Conservation (phyloP, 257 asterid genomes). For the Galeopsis tetrahit region DNA sequence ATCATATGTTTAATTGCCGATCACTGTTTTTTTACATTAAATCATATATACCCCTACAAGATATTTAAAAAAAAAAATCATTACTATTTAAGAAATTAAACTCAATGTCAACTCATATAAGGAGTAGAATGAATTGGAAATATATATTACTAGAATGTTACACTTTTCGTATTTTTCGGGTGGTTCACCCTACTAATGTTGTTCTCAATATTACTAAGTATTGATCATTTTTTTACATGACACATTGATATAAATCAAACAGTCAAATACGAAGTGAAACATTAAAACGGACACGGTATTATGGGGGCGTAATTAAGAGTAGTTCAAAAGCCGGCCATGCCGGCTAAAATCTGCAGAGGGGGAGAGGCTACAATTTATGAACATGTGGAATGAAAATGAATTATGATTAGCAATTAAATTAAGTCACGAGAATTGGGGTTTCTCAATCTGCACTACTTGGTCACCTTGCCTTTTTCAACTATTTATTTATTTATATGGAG, state of each 20-base stretch:
- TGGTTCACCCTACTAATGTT: no score
- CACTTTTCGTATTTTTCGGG: no score
- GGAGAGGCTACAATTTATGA: conserved; percentile 4
- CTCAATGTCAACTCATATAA: background rate
- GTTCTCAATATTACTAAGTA: no score
- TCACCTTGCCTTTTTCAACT: conserved; percentile 26
- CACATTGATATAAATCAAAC: no score
- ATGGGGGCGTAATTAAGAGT: background rate
- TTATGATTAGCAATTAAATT: conserved; percentile 41
- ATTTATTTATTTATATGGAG: conserved; percentile 10
- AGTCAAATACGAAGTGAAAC: no score
- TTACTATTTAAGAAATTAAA: background rate
- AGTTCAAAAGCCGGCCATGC: conserved; percentile 52
- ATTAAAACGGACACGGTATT: no score
- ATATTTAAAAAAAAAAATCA: no score
- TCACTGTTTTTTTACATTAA: background rate
- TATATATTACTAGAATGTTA: no score
- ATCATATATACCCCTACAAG: background rate
- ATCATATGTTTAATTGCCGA: background rate
- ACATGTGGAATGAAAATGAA: conserved; percentile 39
- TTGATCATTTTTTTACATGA: no score
- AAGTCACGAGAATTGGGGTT: conserved; percentile 51
- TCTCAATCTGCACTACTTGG: conserved; percentile 19
- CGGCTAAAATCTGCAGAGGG: conserved; percentile 36
- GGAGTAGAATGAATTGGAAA: background rate